Evolutionary conservation across 169 alveolate genomes (phyloP), one percentile per base, ranked within the genome.

Genomic region (Neospora caninum): DNA sequence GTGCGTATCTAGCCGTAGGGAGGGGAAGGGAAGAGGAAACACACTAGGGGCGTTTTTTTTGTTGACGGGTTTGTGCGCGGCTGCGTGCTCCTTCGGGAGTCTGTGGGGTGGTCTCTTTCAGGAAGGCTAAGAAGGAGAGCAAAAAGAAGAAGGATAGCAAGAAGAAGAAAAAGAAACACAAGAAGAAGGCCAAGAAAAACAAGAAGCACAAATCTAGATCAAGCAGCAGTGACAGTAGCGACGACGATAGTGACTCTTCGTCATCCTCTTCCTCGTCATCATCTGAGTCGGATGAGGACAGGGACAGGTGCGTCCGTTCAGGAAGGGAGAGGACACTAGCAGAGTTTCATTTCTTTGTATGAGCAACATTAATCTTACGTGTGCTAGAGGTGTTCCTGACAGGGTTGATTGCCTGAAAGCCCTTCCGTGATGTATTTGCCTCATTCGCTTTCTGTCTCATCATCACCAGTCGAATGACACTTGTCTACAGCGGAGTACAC

Each of bases 41-140:
- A 49, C 18, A n/a, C n/a, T n/a, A n/a, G 58, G 58, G 58, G 58
- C 27, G 27, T 0, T 49, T 49, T 49, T 78, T 1, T 78, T 22
- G 45, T 16, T 78, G 49, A 78, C 31, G 45, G 25, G 53, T 34
- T 45, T 38, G 45, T 78, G 87, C 43, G 27, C 43, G 42, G 7
- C 45, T 78, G 87, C 45, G 87, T 39, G 31, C 87, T 78, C 87
- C 87, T 34, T 34, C 87, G 87, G 87, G 87, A 78, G 87, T 78
- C 34, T 78, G 45, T 78, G 87, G 87, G 87, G 45, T 34, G 43
- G 1, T 34, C n/a, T 16, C 27, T 39, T 78, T 39, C 89, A 82
- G 67, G 89, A 82, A 82, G 89, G 67, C 13, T 25, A 82, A 82
- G 89, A 82, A 82, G 39, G 67, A 82, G 67, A 41, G 67, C 13